phyloP scores from a whole-genome alignment of 2,329 filamentous ascomycete species.

The Talaromyces sp. region DNA sequence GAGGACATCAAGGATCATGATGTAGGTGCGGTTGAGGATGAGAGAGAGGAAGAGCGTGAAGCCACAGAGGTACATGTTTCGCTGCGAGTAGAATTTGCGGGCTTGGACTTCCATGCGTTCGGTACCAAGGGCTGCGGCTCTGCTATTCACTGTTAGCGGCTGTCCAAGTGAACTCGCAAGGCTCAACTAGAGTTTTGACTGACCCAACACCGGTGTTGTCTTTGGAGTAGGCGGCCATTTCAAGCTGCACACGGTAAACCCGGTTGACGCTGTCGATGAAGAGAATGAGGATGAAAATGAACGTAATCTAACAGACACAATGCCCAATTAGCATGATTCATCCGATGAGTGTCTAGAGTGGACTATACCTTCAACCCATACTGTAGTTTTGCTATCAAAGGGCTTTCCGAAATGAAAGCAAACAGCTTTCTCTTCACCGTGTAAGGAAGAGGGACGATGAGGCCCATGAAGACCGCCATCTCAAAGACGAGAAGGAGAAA shows the following conservation, averaged over 20 bases:
- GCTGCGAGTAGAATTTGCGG: conserved; percentile 99
- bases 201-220: conserved; percentile 47
- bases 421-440: conserved; percentile 79
- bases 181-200: conserved; percentile 19
- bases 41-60: conserved; percentile 98
- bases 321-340: background rate
- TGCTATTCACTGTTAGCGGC: conserved; percentile 22
- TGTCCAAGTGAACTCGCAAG: background rate
- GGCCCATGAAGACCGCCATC: conserved; percentile 46
- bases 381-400: conserved; percentile 81
- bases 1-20: conserved; percentile 89
- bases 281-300: conserved; percentile 97
- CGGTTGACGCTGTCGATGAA: conserved; percentile 96
- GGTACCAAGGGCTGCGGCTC: conserved; percentile 66
- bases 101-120: conserved; percentile 98
- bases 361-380: conserved; percentile 80
- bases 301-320: conserved; percentile 63
- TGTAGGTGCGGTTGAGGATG: conserved; percentile 96
- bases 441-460: conserved; percentile 78
- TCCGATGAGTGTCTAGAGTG: background rate
- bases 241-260: conserved; percentile 92
- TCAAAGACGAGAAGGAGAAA: conserved; percentile 46
- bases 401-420: conserved; percentile 91
- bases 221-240: conserved; percentile 70
- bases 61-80: conserved; percentile 99